Evolutionary conservation across 345 rosid species (phyloP), one percentile per base, ranked within the genome.

Genomic region (Eucalyptus lansdowneana): DNA sequence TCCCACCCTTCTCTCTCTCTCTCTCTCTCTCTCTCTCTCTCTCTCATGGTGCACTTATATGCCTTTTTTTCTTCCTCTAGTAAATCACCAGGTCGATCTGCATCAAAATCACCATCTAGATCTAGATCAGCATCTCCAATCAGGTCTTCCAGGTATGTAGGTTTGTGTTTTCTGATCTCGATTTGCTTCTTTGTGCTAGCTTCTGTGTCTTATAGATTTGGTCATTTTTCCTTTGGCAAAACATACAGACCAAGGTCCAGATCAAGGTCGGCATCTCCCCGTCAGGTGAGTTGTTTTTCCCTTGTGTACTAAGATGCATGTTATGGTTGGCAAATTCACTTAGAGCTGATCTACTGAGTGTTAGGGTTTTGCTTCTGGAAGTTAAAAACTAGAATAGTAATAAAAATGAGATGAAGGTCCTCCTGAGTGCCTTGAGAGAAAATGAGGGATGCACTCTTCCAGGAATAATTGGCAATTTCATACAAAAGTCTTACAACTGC

Each of bases 91-190:
- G 95, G 93, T 69, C 92, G 94, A 27, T 92, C 96, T 47, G 90
- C 54, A 56, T 94, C 97, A 25, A 94, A 93, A 40, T 93, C 96
- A 11, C 90, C 80, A 50, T 94, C 97, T 40, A 87, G 93, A 21
- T 94, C 97, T 88, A 96, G 95, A 91, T 96, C 98, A 50, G 94
- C 96, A 14, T 96, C 98, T 50, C 98, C 96, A 54, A 92, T 93
- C 58, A 94, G 93, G 92, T 91, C 94, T 45, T 54, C 94, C 34
- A 96, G 95, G 99, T 93, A 91, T 80, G 69, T 88, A 58, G 29
- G 5, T 58, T 60, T 56, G 87, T 22, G 50, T 31, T 50, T 44
- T 53, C 37, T 40, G 25, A 37, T 44, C 56, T 49, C 17, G 8
- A 44, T 54, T 86, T 24, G 29, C 27, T 65, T 34, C 44, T 16